Conservation (phyloP, 306 rosid genomes). For the Malus orientalis region DNA sequence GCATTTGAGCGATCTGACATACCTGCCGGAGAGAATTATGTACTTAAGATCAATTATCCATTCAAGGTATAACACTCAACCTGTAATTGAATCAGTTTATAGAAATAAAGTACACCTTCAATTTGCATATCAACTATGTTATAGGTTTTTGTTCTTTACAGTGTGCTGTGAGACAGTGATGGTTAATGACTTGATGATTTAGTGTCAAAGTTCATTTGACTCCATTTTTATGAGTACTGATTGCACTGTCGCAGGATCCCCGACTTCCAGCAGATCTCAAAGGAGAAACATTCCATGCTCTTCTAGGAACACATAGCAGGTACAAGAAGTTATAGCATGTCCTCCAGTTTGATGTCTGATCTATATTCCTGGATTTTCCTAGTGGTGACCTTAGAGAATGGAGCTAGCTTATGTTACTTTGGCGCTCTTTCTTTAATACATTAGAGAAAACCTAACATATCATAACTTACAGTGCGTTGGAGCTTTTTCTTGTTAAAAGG, state of each 20-base stretch:
- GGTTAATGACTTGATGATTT: neutral
- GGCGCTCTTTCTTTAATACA: neutral
- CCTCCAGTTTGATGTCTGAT: slow-evolving; percentile 9
- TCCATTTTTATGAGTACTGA: neutral
- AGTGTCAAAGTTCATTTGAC: neutral
- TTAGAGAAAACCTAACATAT: slow-evolving; percentile 15
- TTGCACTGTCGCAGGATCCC: slow-evolving; percentile 51
- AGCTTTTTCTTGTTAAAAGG: slow-evolving; percentile 79
- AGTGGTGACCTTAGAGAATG: neutral
- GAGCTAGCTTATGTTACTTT: neutral
- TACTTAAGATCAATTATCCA: slow-evolving; percentile 76
- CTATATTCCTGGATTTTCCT: neutral
- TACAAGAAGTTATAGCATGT: slow-evolving; percentile 19
- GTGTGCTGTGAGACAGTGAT: neutral
- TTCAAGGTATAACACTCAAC: slow-evolving; percentile 58
- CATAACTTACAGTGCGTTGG: slow-evolving; percentile 71
- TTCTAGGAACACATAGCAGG: slow-evolving; percentile 83
- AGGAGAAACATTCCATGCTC: slow-evolving; percentile 65
- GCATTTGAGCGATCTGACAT: slow-evolving; percentile 83
- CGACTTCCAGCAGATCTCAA: slow-evolving; percentile 64
- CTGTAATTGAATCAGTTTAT: slow-evolving; percentile 7
- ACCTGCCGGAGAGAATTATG: slow-evolving; percentile 77
- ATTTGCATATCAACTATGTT: neutral
- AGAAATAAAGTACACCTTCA: slow-evolving; percentile 7
- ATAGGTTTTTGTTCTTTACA: slow-evolving; percentile 2